Evolutionary conservation across 2,329 filamentous ascomycete genomes (phyloP).

Genomic region (Whalleya microplaca): DNA sequence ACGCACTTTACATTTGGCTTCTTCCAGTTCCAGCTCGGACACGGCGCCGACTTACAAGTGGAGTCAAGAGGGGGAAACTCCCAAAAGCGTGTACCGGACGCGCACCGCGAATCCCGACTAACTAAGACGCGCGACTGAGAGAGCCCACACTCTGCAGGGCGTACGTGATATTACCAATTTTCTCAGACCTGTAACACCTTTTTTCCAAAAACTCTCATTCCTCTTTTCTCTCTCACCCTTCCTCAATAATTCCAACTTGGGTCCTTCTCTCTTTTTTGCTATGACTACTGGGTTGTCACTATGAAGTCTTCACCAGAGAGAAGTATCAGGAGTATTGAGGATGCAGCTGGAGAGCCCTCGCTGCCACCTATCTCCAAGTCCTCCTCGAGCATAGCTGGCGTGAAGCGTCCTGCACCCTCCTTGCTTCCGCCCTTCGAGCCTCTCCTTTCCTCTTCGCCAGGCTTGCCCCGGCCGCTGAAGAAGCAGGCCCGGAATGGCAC

Average conservation of each 20-base stretch:
- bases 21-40: constrained; percentile 11
- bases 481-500: constrained; percentile 57
- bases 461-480: constrained; percentile 70
- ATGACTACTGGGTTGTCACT: constrained; percentile 24
- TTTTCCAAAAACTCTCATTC: background rate
- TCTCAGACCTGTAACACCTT: constrained; percentile 17
- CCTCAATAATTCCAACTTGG: constrained; percentile 4
- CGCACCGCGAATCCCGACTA: constrained; percentile 30
- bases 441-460: constrained; percentile 79
- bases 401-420: constrained; percentile 67
- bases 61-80: constrained; percentile 14
- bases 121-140: constrained; percentile 26
- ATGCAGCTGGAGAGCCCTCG: constrained; percentile 40
- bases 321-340: constrained; percentile 26
- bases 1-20: background rate
- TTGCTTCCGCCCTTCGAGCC: constrained; percentile 81
- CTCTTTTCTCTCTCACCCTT: constrained; percentile 11
- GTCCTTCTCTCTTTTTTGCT: constrained; percentile 10
- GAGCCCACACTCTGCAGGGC: constrained; percentile 23
- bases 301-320: constrained; percentile 36
- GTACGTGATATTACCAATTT: constrained; percentile 25
- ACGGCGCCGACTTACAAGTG: constrained; percentile 18
- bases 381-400: constrained; percentile 42
- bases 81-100: constrained; percentile 25
- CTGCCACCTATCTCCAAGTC: constrained; percentile 36